A percentile compares a stretch with the other conserved stretches of the same genome.
These are phyloP conservation scores for Venturia carpophila DNA, from an alignment of 2,329 filamentous ascomycete genomes.

Conservation along the genomic window DNA sequence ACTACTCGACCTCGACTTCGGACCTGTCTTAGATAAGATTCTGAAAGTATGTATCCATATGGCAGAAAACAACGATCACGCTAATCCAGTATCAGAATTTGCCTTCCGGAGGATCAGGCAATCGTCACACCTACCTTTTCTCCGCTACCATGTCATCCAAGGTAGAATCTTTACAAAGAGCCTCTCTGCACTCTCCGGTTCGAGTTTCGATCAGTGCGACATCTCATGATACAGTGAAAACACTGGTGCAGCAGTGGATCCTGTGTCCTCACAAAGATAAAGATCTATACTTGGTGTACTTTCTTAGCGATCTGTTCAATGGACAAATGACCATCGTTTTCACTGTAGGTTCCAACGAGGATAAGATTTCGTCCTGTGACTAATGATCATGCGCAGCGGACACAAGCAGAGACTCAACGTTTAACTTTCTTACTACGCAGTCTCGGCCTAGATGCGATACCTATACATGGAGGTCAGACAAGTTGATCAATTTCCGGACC, in stretches of 20 bases:
- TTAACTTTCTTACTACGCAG: conserved; percentile 73
- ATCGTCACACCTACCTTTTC: conserved; percentile 74
- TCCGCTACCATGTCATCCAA: conserved; percentile 91
- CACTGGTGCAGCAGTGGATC: conserved; percentile 72
- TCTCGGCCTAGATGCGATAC: conserved; percentile 83
- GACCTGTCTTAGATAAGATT: conserved; percentile 85
- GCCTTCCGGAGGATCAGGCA: conserved; percentile 22
- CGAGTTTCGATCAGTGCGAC: conserved; percentile 72
- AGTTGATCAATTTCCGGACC: too few relatives aligned
- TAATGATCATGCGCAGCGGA: conserved; percentile 32
- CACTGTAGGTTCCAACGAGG: conserved; percentile 75
- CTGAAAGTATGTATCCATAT: conserved; percentile 71
- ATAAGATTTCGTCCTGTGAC: too few relatives aligned
- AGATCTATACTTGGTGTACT: conserved; percentile 79
- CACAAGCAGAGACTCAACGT: conserved; percentile 83
- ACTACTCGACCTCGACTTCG: conserved; percentile 88
- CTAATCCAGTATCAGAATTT: background rate
- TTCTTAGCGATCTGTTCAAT: conserved; percentile 69
- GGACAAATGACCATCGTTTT: conserved; percentile 89
- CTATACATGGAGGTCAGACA: conserved; percentile 68
- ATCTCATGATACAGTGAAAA: conserved; percentile 88
- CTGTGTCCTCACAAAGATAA: conserved; percentile 84
- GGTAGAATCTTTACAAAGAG: conserved; percentile 85
- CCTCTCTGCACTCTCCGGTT: conserved; percentile 75
- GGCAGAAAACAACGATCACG: conserved; percentile 26